Base-by-base conservation (phyloP, 495 filamentous ascomycete genomes). In the Trichoderma orchidacearum region DNA sequence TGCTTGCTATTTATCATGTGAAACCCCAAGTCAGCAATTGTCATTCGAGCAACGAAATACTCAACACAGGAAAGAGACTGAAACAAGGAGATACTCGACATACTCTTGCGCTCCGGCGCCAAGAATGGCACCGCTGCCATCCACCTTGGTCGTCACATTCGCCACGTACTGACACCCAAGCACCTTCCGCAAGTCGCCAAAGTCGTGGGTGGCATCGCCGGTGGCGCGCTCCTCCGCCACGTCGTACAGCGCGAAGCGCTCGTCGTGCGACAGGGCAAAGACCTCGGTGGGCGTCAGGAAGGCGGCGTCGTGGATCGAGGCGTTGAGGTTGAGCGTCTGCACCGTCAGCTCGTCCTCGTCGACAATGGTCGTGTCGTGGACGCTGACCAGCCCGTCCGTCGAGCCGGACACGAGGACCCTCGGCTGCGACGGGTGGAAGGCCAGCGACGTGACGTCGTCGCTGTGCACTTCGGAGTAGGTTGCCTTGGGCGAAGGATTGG, bases 351-450 rank as follows among this genome's bases (percentile, higher is more conserved):
- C 89, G 64, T 96, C 90, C 64, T 94, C 89, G 62, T 91, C 89
- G 25, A 78, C 64, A 34, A 89, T 79, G 18, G 72, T 75, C 13
- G 80, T 84, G 66, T 96, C 83, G 70, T 86, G 94, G 51, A 95
- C 72, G 63, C 90, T 95, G 55, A 96, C 78, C 0, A 96, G 80
- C 13, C 87, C 87, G 72, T 98, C 93, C n/a, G 90, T 96, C 54
- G 87, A 90, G 58, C 89, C 90, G 30, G 89, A 90, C 18, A 95
- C 76, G 13, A 96, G 76, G 30, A 86, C 73, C 53, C 78, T 72
- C 31, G 80, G 76, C 30, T 70, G 69, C 34, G 68, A 76, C 36
- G 85, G 84, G 70, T 91, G 85, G 63, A 86, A 89, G 55, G 15
- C 59, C 53, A 88, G 84, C 72, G 89, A 84, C 23, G 92, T 96